Base-by-base conservation (phyloP, 306 rosid genomes). In the Astragalus glycyphyllos region DNA sequence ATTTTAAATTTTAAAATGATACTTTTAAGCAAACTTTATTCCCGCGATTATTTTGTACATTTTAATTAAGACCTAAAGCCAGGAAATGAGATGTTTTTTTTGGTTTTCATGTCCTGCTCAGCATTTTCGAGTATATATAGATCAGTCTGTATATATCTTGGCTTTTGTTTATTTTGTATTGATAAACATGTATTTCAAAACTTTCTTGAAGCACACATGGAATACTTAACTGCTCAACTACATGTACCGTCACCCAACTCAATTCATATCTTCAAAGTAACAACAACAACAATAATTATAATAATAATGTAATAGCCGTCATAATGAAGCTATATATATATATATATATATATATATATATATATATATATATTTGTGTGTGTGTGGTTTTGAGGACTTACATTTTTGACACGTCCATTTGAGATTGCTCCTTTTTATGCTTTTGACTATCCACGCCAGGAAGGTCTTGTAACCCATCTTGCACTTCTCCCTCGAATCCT, bases 381-480 rank as follows among this genome's bases (percentile, higher is more conserved):
- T 26, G 31, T 3, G 31, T 26, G 31, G 3, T 1, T 38, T 15
- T 9, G 29, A 78, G 68, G 54, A 70, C 92, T 85, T 84, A 90
- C 96, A 16, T 41, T 63, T 81, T 40, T 41, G 57, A 58, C 61
- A 75, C 81, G 8, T 76, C 81, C 55, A 50, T n/a, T 66, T 75
- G 79, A 70, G 62, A 29, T 59, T 66, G 77, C 77, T 74, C 81
- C 58, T 13, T 53, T 75, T 58, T 70, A 63, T 50, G 72, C 62
- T 69, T 69, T 32, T 38, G 58, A 77, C 60, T 59, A 76, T 76
- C 81, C 51, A n/a, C 56, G 46, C 35, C 62, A 58, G 75, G 76
- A 49, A 48, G 58, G 47, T 76, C 84, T 63, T 67, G 51, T 15
- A 40, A 23, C 10, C 58, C 68, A 49, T 63, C 69, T 68, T 74